phyloP scores from a whole-genome alignment of 208 protist genomes.

The Entamoeba invadens region DNA sequence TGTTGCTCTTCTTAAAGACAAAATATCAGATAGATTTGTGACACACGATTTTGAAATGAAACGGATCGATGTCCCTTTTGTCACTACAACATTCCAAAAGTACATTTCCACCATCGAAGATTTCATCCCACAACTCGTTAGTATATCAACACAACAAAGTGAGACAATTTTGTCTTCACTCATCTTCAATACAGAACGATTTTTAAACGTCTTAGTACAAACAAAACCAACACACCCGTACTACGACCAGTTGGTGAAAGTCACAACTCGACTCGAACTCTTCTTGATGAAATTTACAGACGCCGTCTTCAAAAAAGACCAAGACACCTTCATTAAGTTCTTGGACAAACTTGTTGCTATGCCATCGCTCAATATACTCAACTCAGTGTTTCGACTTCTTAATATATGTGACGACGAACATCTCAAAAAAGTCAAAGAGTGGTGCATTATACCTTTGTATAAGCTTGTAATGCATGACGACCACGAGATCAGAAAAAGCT shows the following conservation, averaged over 20 bases:
- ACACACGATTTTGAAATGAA: background rate
- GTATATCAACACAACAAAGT: background rate
- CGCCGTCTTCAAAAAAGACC: background rate
- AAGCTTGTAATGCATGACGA: background rate
- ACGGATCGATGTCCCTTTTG: background rate
- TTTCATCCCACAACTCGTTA: background rate
- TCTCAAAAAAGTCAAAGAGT: background rate
- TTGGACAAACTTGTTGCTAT: background rate
- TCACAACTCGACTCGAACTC: background rate
- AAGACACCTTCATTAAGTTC: background rate
- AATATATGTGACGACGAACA: background rate
- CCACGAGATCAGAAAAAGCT: background rate
- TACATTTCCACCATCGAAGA: background rate
- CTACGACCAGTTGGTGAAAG: background rate
- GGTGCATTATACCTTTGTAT: background rate
- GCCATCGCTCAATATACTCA: background rate
- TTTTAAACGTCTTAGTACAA: background rate
- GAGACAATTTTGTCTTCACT: background rate
- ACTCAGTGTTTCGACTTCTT: background rate
- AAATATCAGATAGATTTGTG: background rate
- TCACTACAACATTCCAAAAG: background rate
- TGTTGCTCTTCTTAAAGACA: background rate
- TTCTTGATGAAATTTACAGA: background rate
- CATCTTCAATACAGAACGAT: background rate
- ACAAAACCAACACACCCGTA: background rate